Evolutionary conservation across 2,329 filamentous ascomycete species (phyloP), one percentile per base, ranked within the genome.

Genomic region (Alternaria brassicae): DNA sequence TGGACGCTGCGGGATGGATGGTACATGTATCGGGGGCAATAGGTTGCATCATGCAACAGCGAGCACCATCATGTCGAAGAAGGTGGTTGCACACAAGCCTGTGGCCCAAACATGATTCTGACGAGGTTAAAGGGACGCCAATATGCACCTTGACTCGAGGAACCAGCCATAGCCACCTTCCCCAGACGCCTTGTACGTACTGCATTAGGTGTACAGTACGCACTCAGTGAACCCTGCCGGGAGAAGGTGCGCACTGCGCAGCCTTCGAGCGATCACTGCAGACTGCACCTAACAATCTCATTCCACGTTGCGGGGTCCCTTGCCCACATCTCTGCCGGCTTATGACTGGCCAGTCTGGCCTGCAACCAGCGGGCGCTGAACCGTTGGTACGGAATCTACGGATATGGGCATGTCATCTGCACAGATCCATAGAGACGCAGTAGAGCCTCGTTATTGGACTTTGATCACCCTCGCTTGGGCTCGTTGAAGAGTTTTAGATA

Each of bases 221-320:
- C 21, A 21, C 28, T 3, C 13, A 15, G 44, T 32, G 19, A 47
- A 34, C 44, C 44, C 12, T 47, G 30, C 28, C 28, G 23, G 44
- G 30, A 10, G 17, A 32, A 34, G 44, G 44, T 34, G 28, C 19
- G 41, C 25, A 28, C 28, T 34, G 28, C 19, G 41, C 25, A 28
- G 40, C 15, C 44, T 41, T 25, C 5, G 23, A 52, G 37, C 28
- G 23, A 48, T 54, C 23, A 56, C 51, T 60, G 51, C 56, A 42
- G 19, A 56, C 51, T 60, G 51, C 56, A 42, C 30, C 36, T 23
- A 53, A 52, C 44, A 21, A 55, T 34, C 32, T 53, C 40, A 34
- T 41, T 52, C 56, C 56, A 53, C 48, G 49, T 41, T 60, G 51
- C 47, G 56, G 59, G 59, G 51, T 34, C 15, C 19, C 32, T 27